Percentiles rank a stretch among this genome's conserved stretches.
Evolutionary conservation across 2,329 filamentous ascomycete species (phyloP).

Genomic region (Aspergillus pseudoterreus): DNA sequence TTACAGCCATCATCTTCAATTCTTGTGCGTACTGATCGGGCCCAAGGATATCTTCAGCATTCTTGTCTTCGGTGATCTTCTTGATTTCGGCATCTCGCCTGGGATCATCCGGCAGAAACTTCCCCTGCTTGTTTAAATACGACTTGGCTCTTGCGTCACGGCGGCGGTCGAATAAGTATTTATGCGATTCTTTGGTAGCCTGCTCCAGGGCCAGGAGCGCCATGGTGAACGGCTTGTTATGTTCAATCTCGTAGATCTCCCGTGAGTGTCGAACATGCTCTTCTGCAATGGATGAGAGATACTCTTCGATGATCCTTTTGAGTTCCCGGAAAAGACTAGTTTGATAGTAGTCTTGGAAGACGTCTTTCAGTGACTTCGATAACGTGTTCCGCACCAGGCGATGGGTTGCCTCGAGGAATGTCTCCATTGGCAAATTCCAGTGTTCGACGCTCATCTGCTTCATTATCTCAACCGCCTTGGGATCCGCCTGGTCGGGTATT

Average conservation of each 20-base stretch:
- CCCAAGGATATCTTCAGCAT: slow-evolving; percentile 20
- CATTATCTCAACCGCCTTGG: slow-evolving; percentile 58
- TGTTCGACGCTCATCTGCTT: slow-evolving; percentile 55
- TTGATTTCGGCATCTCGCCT: slow-evolving; percentile 18
- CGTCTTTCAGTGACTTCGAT: slow-evolving; percentile 46
- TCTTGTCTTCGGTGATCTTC: slow-evolving; percentile 17
- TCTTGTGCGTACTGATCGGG: slow-evolving; percentile 35
- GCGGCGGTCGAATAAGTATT: slow-evolving; percentile 16
- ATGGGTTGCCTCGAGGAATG: slow-evolving; percentile 31
- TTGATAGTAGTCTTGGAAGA: slow-evolving; percentile 30
- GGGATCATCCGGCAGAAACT: slow-evolving; percentile 17
- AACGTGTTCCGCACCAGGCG: slow-evolving; percentile 28
- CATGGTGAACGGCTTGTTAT: slow-evolving; percentile 55
- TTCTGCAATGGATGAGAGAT: slow-evolving; percentile 42
- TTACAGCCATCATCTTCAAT: slow-evolving; percentile 41
- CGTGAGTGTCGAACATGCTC: slow-evolving; percentile 43
- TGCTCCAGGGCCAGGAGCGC: slow-evolving; percentile 22
- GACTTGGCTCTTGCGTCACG: slow-evolving; percentile 12
- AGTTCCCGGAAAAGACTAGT: slow-evolving; percentile 34
- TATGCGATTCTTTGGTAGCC: slow-evolving; percentile 12
- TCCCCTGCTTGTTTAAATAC: slow-evolving; percentile 13
- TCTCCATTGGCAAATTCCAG: slow-evolving; percentile 55
- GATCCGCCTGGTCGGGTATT: slow-evolving; percentile 56
- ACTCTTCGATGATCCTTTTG: slow-evolving; percentile 41
- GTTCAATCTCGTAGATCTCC: slow-evolving; percentile 54